These are phyloP conservation scores for Suhomyces sp. DNA, from an alignment of 805 yeast genomes.

Conservation along the genomic window DNA sequence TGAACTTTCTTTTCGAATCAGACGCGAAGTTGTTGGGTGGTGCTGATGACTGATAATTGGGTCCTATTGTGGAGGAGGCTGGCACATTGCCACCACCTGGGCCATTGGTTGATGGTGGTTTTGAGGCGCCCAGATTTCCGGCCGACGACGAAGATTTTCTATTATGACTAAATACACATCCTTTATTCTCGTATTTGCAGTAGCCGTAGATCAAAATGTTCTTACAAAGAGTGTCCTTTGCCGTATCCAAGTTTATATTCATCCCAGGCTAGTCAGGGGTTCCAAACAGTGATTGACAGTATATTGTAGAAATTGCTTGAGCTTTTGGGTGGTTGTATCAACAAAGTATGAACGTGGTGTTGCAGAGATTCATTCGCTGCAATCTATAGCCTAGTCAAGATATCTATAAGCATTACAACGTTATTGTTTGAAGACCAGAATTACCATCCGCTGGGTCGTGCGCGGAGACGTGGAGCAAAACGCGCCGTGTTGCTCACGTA, in stretches of 20 bases:
- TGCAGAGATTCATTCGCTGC: not conserved
- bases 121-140: not conserved
- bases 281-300: not conserved
- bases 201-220: constrained; percentile 83
- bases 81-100: constrained; percentile 35
- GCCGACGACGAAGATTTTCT: constrained; percentile 16
- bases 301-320: not conserved
- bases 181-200: constrained; percentile 84
- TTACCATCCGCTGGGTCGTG: not conserved
- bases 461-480: not conserved
- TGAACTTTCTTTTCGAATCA: constrained; percentile 33
- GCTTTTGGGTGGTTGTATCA: not conserved
- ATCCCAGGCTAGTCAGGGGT: constrained; percentile 9
- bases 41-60: constrained; percentile 3
- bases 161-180: constrained; percentile 79
- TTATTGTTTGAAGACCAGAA: not conserved
- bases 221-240: constrained; percentile 76
- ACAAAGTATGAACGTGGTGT: not conserved
- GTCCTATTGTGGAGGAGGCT: constrained; percentile 43
- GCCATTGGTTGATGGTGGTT: not conserved
- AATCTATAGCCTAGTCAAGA: not conserved
- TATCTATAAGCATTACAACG: not conserved
- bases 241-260: constrained; percentile 50
- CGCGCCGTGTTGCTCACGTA: not conserved
- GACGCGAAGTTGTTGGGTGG: constrained; percentile 8